A percentile compares a stretch with the other conserved stretches of the same genome.
phyloP scores from a whole-genome alignment of 106 monocot species.

The Dendrobium officinale region DNA sequence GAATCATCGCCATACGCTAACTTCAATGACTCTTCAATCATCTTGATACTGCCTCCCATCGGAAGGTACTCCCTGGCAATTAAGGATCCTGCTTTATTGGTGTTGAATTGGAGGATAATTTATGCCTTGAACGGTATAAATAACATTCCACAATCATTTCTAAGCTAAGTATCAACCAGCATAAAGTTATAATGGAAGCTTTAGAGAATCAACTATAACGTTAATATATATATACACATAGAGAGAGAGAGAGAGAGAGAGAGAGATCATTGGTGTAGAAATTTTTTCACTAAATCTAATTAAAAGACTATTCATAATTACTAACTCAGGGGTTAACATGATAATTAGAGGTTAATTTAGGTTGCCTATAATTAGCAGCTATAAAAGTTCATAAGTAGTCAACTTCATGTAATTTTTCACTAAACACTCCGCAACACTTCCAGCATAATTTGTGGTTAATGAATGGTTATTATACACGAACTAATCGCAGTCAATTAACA shows the following conservation, averaged over 20 bases:
- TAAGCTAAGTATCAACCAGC: neutral
- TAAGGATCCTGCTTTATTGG: neutral
- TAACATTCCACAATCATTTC: neutral
- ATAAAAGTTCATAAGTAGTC: neutral
- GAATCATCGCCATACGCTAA: constrained; percentile 93
- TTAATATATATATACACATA: no score
- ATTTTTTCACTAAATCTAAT: neutral
- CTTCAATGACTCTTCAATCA: constrained; percentile 85
- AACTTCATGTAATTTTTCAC: neutral
- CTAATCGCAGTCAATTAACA: neutral
- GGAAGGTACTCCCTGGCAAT: constrained; percentile 91
- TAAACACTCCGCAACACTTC: neutral
- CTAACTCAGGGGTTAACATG: no score
- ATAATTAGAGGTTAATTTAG: neutral
- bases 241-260: neutral
- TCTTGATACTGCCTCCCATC: constrained; percentile 87
- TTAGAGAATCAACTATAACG: neutral
- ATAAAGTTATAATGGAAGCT: neutral
- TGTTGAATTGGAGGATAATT: neutral
- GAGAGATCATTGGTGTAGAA: neutral
- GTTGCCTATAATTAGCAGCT: neutral
- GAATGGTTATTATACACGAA: neutral
- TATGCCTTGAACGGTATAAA: neutral
- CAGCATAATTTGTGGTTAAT: neutral
- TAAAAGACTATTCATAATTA: neutral